Conservation (phyloP, 2,329 filamentous ascomycete genomes). For the Neofusicoccum umdonicola region DNA sequence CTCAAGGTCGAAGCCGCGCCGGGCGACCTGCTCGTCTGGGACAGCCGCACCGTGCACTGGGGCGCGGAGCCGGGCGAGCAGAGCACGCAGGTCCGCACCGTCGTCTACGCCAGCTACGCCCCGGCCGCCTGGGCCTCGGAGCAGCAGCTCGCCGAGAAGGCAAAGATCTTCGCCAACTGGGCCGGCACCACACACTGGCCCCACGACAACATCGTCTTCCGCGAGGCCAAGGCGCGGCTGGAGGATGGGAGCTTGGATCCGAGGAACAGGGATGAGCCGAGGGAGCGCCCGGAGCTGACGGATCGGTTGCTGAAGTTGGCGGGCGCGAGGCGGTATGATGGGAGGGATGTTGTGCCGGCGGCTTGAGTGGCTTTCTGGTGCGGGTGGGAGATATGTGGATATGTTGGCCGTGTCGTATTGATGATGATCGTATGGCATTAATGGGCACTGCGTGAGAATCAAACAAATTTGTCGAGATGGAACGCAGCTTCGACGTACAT, state of each 20-base stretch:
- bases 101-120: constrained; percentile 20
- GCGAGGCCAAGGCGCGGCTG: not conserved
- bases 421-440: too few species aligned
- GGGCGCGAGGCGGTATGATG: constrained; percentile 12
- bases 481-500: too few species aligned
- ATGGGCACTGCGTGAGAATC: not conserved
- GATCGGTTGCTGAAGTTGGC: constrained; percentile 16
- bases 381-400: not conserved
- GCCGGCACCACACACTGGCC: constrained; percentile 20
- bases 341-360: constrained; percentile 10
- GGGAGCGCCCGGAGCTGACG: not conserved
- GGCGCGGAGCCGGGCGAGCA: constrained; percentile 15
- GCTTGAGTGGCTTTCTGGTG: not conserved
- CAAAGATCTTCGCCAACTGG: constrained; percentile 17
- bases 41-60: constrained; percentile 38
- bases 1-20: constrained; percentile 43
- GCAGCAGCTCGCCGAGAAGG: constrained; percentile 20
- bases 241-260: constrained; percentile 4
- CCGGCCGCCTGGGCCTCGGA: constrained; percentile 20
- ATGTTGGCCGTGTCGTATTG: not conserved
- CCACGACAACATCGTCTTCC: constrained; percentile 12
- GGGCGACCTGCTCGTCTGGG: constrained; percentile 49
- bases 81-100: constrained; percentile 14
- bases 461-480: not conserved
- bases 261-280: not conserved